These are phyloP conservation scores for Skeletonema marinoi DNA, from an alignment of 108 stramenopile genomes.

Conservation along the genomic window DNA sequence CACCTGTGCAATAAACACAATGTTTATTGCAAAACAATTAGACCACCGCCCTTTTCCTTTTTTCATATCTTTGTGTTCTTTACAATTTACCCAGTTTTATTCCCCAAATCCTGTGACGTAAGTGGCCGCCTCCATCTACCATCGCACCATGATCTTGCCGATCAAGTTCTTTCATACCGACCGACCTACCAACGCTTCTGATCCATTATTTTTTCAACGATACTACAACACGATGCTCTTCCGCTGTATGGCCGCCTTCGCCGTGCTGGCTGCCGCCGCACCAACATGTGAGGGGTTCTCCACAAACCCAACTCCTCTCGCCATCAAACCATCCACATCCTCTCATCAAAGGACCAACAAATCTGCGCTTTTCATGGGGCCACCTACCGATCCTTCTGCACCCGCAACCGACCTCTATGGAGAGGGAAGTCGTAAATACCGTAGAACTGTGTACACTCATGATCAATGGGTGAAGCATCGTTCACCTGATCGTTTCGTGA, in stretches of 20 bases:
- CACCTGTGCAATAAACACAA: not conserved
- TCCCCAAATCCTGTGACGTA: not conserved
- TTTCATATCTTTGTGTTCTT: not conserved
- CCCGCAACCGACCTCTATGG: conserved; percentile 29
- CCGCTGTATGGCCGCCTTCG: conserved; percentile 18
- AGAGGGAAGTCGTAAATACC: conserved; percentile 59
- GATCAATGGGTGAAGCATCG: conserved; percentile 75
- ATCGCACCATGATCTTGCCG: not conserved
- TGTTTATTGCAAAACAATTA: not conserved
- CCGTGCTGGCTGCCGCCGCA: conserved; percentile 10
- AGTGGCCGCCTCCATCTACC: not conserved
- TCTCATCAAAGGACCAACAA: not conserved
- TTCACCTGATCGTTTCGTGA: conserved; percentile 53
- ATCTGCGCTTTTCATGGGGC: conserved; percentile 1
- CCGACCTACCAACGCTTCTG: not conserved
- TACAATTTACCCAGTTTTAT: not conserved
- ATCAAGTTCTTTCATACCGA: not conserved
- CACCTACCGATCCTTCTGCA: conserved; percentile 4
- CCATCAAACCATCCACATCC: conserved; percentile 10
- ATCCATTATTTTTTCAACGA: not conserved
- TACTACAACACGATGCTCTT: conserved; percentile 8
- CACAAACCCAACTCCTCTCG: conserved; percentile 4
- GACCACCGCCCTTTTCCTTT: not conserved
- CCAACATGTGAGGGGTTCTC: conserved; percentile 20
- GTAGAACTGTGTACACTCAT: conserved; percentile 73